Percentiles rank a stretch among this genome's conserved stretches.
Conservation (phyloP, 768 basidiomycete species). For the Phylloporus sp. region DNA sequence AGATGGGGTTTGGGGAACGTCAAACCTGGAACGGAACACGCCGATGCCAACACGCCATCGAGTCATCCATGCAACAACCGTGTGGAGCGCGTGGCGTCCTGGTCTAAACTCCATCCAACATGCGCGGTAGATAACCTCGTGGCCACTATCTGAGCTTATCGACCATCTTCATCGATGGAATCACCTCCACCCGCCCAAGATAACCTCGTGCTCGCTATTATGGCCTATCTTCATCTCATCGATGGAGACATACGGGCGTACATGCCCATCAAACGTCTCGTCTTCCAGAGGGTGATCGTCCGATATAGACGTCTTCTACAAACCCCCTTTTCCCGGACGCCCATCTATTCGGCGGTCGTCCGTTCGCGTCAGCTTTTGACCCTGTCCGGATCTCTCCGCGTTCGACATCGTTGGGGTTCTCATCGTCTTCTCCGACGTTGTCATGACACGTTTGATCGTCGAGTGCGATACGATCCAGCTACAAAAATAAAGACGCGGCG, state of each 20-base stretch:
- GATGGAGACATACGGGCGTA: too few species aligned
- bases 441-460: neutral
- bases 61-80: neutral
- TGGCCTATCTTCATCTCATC: too few species aligned
- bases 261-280: too few species aligned
- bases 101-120: too few species aligned
- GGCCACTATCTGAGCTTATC: neutral
- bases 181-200: too few species aligned
- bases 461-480: too few species aligned
- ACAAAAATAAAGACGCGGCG: neutral
- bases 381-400: neutral
- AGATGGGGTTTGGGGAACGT: neutral
- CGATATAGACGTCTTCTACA: neutral
- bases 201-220: too few species aligned
- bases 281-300: constrained; percentile 1
- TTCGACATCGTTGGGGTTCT: neutral
- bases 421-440: neutral
- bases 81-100: neutral
- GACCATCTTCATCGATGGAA: neutral
- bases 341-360: neutral
- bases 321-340: neutral
- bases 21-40: neutral
- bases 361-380: neutral
- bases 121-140: neutral
- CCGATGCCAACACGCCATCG: neutral